Conservation (phyloP, 163 green algal genomes). For the Volvox carteri region DNA sequence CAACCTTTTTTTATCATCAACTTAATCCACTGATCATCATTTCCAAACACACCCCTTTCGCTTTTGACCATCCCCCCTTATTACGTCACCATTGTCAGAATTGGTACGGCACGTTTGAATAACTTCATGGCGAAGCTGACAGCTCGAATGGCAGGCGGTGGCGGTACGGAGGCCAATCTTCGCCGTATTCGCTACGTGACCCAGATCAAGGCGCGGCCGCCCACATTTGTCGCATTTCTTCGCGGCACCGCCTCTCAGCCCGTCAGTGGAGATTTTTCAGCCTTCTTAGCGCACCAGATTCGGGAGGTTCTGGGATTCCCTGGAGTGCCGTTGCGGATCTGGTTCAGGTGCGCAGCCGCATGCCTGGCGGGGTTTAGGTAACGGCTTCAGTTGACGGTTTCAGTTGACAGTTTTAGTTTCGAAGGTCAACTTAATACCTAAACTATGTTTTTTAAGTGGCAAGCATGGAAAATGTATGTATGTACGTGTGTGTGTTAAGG, state of each 20-base stretch:
- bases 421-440: not conserved
- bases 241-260: constrained; percentile 55
- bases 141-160: constrained; percentile 55
- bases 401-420: not conserved
- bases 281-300: constrained; percentile 75
- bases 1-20: too few relatives aligned
- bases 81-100: constrained; percentile 53
- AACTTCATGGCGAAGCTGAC: constrained; percentile 75
- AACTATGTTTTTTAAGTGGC: not conserved
- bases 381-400: not conserved
- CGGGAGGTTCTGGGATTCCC: constrained; percentile 74
- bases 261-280: constrained; percentile 56
- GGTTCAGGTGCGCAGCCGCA: constrained; percentile 61
- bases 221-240: constrained; percentile 84
- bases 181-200: constrained; percentile 62
- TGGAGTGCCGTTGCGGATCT: constrained; percentile 80
- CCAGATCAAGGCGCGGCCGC: constrained; percentile 79
- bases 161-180: constrained; percentile 66
- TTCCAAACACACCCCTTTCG: too few relatives aligned
- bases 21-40: too few relatives aligned
- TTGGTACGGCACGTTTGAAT: constrained; percentile 83
- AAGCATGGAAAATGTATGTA: too few relatives aligned
- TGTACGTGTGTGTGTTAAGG: too few relatives aligned
- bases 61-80: too few relatives aligned
- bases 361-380: not conserved